Evolutionary conservation across 2,329 filamentous ascomycete genomes (phyloP).

Genomic region (Botrytis tulipae): DNA sequence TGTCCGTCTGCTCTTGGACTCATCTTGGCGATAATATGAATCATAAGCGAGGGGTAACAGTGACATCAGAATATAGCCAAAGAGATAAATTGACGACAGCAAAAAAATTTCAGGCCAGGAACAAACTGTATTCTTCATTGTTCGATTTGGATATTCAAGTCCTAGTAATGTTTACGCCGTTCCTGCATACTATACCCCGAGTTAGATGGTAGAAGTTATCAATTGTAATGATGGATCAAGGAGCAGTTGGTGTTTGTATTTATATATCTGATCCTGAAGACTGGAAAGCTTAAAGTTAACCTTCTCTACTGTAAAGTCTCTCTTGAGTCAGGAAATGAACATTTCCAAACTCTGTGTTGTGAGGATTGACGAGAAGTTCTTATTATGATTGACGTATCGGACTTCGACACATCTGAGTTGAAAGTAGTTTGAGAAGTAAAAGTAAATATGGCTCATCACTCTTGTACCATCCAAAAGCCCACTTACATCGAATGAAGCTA

Average conservation of each 20-base stretch:
- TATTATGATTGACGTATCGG: not conserved
- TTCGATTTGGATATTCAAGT: not conserved
- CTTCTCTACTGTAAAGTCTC: too few species aligned
- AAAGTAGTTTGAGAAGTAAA: not conserved
- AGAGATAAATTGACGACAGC: not conserved
- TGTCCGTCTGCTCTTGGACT: not conserved
- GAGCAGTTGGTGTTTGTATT: not conserved
- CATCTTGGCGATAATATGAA: not conserved
- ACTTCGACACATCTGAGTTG: not conserved
- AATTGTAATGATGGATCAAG: not conserved
- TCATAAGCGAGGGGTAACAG: not conserved
- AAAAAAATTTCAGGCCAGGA: too few species aligned
- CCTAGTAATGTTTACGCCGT: not conserved
- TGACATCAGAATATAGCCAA: not conserved
- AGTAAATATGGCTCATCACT: accelerated
- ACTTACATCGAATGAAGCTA: not conserved
- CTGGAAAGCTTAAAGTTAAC: not conserved
- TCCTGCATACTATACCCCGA: not conserved
- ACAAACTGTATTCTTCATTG: not conserved
- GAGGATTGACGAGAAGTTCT: not conserved
- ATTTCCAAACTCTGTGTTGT: accelerated
- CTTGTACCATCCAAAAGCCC: not conserved
- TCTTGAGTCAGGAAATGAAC: too few species aligned
- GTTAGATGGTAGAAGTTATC: not conserved
- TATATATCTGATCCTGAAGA: not conserved